phyloP scores from a whole-genome alignment of 345 rosid genomes.

The Trapa incisa region DNA sequence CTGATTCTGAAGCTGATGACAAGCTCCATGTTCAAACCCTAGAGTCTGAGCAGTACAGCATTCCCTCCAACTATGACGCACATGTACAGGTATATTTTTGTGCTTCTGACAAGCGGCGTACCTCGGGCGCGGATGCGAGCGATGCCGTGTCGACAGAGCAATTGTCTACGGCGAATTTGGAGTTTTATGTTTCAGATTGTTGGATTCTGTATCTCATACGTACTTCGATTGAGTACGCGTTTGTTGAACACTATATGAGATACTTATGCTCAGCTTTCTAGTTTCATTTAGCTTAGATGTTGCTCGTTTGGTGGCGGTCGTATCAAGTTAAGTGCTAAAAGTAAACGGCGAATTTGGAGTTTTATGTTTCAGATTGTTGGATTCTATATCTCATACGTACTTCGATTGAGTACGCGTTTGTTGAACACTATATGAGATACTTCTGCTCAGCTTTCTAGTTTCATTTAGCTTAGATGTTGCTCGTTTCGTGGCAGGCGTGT shows the following conservation, averaged over 20 bases:
- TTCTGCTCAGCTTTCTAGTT: not conserved
- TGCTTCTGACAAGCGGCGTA: not conserved
- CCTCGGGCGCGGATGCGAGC: not conserved
- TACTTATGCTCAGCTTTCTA: not conserved
- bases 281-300: not conserved
- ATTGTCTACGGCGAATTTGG: not conserved
- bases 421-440: not conserved
- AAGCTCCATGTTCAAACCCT: slow-evolving; percentile 41
- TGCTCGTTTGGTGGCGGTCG: not conserved
- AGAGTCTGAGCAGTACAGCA: slow-evolving; percentile 40
- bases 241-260: not conserved
- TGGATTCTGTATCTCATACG: not conserved
- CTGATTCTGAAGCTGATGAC: slow-evolving; percentile 50
- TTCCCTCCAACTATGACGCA: slow-evolving; percentile 64
- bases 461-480: not conserved
- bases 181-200: not conserved
- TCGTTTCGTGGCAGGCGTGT: not conserved
- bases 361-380: not conserved
- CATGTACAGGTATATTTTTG: slow-evolving; percentile 41
- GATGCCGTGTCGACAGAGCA: not conserved
- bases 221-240: not conserved
- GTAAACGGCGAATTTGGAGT: not conserved
- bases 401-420: not conserved
- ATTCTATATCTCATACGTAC: too few species aligned
- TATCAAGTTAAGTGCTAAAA: not conserved